Conservation (phyloP, 768 basidiomycete genomes). For the Boletus pseudo-olivaceus region DNA sequence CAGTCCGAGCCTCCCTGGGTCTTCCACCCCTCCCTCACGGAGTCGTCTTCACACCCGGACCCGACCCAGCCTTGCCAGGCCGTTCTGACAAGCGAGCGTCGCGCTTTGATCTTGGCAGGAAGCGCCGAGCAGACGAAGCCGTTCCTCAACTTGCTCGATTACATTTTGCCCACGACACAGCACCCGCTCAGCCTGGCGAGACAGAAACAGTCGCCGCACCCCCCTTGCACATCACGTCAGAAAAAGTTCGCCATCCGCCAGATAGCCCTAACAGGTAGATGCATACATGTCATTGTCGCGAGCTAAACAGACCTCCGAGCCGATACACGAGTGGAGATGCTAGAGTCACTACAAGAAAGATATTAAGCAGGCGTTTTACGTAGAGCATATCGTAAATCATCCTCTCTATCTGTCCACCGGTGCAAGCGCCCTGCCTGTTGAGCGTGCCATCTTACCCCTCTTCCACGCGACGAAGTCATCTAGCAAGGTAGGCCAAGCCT, state of each 20-base stretch:
- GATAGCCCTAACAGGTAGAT: background rate
- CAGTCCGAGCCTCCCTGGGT: conserved; percentile 29
- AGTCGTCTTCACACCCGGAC: background rate
- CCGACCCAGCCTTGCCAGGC: background rate
- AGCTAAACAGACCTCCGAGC: background rate
- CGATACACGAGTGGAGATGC: conserved; percentile 9
- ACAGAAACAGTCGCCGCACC: background rate
- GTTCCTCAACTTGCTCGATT: conserved; percentile 15
- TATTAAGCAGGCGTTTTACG: conserved; percentile 16
- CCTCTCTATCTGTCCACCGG: background rate
- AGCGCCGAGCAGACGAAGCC: conserved; percentile 8
- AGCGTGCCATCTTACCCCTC: conserved; percentile 21
- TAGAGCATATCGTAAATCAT: conserved; percentile 11
- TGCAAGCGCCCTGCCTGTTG: conserved; percentile 1
- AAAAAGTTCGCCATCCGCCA: background rate
- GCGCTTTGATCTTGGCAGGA: conserved; percentile 24
- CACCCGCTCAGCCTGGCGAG: background rate
- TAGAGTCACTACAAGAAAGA: conserved; percentile 5
- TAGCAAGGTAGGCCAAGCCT: conserved; percentile 83
- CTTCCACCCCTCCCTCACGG: conserved; percentile 24
- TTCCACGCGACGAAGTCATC: conserved; percentile 80
- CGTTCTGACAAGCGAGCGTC: conserved; percentile 11
- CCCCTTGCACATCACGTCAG: background rate
- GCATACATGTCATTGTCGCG: background rate
- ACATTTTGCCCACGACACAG: conserved; percentile 19